Conservation (phyloP, 805 yeast species). For the Saccharomycopsis capsularis region DNA sequence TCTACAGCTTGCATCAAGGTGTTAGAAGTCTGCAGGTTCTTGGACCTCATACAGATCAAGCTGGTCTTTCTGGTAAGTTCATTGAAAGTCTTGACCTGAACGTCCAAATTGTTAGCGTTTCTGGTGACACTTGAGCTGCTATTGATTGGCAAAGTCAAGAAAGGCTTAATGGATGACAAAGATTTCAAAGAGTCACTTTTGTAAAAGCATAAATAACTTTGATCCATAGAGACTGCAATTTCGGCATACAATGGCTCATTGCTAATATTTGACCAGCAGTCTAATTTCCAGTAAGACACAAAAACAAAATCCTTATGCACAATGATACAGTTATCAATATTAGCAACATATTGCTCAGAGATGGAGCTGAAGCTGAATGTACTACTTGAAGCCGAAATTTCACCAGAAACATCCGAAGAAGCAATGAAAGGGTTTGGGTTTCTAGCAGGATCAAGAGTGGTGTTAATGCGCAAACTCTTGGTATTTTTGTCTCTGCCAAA, state of each 20-base stretch:
- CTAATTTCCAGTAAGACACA: constrained; percentile 16
- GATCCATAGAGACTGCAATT: constrained; percentile 7
- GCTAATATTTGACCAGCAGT: constrained; percentile 13
- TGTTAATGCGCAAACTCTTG: constrained; percentile 3
- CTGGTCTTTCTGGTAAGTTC: constrained; percentile 5
- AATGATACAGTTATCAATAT: constrained; percentile 8
- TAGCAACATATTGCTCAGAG: constrained; percentile 10
- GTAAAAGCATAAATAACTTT: constrained; percentile 12
- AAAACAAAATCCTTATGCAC: constrained; percentile 8
- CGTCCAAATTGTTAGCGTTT: constrained; percentile 8
- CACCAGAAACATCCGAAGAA: background rate
- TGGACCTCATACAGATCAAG: constrained; percentile 12
- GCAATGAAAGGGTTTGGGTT: background rate
- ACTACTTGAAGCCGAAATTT: background rate
- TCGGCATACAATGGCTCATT: constrained; percentile 10
- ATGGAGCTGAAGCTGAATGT: constrained; percentile 1
- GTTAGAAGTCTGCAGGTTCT: background rate
- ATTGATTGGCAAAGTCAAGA: constrained; percentile 15
- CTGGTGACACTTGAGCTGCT: constrained; percentile 3
- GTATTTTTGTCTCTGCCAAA: constrained; percentile 2
- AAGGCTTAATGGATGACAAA: constrained; percentile 9
- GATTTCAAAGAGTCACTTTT: constrained; percentile 7
- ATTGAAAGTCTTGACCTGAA: constrained; percentile 18
- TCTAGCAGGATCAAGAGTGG: constrained; percentile 1
- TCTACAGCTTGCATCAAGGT: constrained; percentile 8